Evolutionary conservation across 306 rosid genomes (phyloP).

Genomic region (Calophaca sinica): DNA sequence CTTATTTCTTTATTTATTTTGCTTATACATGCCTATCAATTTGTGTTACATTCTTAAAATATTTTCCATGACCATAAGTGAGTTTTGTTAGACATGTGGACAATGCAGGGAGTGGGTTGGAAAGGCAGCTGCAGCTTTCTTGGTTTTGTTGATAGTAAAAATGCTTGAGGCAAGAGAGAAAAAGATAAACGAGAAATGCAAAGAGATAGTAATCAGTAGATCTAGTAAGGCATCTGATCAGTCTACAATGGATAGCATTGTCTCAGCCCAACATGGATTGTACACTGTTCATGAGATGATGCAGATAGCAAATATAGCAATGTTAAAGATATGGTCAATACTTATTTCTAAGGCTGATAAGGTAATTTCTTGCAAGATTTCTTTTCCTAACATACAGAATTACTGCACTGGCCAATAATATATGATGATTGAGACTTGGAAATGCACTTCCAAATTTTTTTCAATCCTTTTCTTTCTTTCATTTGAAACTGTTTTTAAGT

Average conservation of each 20-base stretch:
- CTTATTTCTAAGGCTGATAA: conserved; percentile 75
- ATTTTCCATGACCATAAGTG: not conserved
- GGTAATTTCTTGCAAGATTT: conserved; percentile 56
- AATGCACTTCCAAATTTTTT: not conserved
- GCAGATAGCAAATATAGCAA: conserved; percentile 68
- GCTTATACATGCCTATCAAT: conserved; percentile 20
- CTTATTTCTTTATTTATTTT: not conserved
- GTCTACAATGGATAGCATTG: conserved; percentile 76
- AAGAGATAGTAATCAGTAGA: conserved; percentile 68
- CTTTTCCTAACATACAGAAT: not conserved
- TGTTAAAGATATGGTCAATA: conserved; percentile 82
- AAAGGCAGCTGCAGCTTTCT: conserved; percentile 68
- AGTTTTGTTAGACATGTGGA: conserved; percentile 4
- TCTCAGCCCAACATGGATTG: conserved; percentile 83
- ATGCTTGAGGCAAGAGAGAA: conserved; percentile 68
- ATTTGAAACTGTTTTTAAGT: not conserved
- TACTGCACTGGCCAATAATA: not conserved
- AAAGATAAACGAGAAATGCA: conserved; percentile 53
- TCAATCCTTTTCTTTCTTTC: not conserved
- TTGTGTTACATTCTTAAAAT: conserved; percentile 17
- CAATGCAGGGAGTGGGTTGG: conserved; percentile 90
- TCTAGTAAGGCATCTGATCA: conserved; percentile 58
- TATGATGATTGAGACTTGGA: not conserved
- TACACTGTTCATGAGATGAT: conserved; percentile 68
- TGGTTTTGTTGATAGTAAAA: conserved; percentile 64